Conservation (phyloP, 768 basidiomycete genomes). For the Mycena floridula region DNA sequence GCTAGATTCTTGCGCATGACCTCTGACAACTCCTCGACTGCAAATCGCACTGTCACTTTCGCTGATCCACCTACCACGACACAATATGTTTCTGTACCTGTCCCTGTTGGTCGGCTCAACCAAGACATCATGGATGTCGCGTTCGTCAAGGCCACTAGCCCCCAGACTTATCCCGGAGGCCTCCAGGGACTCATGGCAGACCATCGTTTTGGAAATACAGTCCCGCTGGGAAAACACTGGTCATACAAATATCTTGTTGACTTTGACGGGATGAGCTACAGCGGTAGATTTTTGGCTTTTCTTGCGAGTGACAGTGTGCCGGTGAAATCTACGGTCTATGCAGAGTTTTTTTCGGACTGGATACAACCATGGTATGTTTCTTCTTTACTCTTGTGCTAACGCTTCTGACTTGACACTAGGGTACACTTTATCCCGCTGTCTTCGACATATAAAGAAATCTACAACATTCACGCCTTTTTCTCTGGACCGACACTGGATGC, state of each 20-base stretch:
- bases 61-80: slow-evolving; percentile 56
- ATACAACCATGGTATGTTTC: slow-evolving; percentile 75
- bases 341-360: slow-evolving; percentile 90
- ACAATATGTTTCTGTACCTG: slow-evolving; percentile 43
- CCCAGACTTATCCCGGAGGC: slow-evolving; percentile 71
- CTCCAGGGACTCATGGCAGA: slow-evolving; percentile 52
- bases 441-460: slow-evolving; percentile 81
- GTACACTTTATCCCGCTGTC: slow-evolving; percentile 94
- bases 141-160: slow-evolving; percentile 74
- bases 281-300: slow-evolving; percentile 81
- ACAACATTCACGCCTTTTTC: slow-evolving; percentile 92
- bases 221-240: slow-evolving; percentile 85
- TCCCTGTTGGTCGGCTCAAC: slow-evolving; percentile 54
- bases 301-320: slow-evolving; percentile 85
- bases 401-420: slow-evolving; percentile 36
- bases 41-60: slow-evolving; percentile 62
- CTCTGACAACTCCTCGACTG: slow-evolving; percentile 44
- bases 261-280: slow-evolving; percentile 94
- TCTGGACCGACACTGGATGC: slow-evolving; percentile 71
- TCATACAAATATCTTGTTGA: slow-evolving; percentile 82
- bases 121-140: slow-evolving; percentile 80
- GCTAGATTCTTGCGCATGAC: slow-evolving; percentile 72
- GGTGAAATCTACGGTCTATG: slow-evolving; percentile 86
- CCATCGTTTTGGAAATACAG: slow-evolving; percentile 69
- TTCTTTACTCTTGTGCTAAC: neutral